Conservation (phyloP, 2,329 filamentous ascomycete species). For the Rhynchosporium agropyri region DNA sequence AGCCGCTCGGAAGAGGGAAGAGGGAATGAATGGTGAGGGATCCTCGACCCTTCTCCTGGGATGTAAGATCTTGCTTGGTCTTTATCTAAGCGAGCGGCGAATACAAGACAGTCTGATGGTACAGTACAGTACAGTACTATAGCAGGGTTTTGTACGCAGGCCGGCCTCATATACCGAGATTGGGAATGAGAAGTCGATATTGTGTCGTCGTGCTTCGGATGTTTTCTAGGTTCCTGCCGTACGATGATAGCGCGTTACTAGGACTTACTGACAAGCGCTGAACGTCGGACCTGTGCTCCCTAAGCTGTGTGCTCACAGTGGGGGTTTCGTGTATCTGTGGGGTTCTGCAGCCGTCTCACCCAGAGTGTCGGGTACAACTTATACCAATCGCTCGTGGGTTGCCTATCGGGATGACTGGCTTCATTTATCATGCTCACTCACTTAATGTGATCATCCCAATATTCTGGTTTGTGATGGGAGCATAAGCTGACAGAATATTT, state of each 20-base stretch:
- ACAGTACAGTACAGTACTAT: too few relatives aligned
- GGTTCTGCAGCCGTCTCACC: constrained; percentile 12
- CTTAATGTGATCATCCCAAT: background rate
- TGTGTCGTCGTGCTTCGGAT: background rate
- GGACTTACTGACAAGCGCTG: constrained; percentile 2
- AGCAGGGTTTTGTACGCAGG: too few relatives aligned
- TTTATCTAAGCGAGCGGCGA: background rate
- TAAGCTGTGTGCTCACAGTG: background rate
- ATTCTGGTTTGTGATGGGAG: background rate
- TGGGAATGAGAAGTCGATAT: background rate
- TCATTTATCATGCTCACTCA: background rate
- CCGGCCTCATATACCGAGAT: background rate
- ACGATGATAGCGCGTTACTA: constrained; percentile 1
- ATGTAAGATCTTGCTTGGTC: background rate
- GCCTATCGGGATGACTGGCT: background rate
- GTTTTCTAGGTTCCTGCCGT: background rate
- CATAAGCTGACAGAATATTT: background rate
- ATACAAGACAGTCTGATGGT: too few relatives aligned
- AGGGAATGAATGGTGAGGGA: background rate
- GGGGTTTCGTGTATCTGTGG: background rate
- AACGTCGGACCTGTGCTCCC: constrained; percentile 2
- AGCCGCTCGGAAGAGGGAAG: constrained; percentile 6
- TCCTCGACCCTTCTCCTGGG: background rate
- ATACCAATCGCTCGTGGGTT: background rate
- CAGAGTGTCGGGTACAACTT: constrained; percentile 2